phyloP scores from a whole-genome alignment of 495 filamentous ascomycete genomes.

The Cercophora newfieldiana region DNA sequence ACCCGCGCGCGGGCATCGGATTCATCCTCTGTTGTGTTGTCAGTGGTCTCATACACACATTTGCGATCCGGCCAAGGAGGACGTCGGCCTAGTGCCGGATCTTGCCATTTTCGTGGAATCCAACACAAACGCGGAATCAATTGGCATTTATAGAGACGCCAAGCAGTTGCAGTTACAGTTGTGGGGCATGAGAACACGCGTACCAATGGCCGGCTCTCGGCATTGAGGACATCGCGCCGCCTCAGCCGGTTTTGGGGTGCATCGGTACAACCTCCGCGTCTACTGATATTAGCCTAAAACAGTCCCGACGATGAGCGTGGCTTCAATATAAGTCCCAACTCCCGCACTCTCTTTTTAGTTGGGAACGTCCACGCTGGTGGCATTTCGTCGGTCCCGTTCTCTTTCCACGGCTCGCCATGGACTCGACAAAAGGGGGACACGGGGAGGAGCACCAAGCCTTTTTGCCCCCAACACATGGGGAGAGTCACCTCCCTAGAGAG shows the following conservation, averaged over 20 bases:
- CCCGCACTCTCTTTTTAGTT: not conserved
- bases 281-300: not conserved
- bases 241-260: not conserved
- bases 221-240: not conserved
- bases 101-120: not conserved
- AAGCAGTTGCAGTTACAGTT: not conserved
- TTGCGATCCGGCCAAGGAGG: not conserved
- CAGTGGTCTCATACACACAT: not conserved
- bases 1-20: not conserved
- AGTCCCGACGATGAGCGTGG: not conserved
- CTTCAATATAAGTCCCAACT: not conserved
- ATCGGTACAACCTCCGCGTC: not conserved
- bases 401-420: constrained; percentile 23
- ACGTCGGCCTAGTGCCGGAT: not conserved
- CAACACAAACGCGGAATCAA: not conserved
- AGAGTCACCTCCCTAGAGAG: not conserved
- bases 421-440: constrained; percentile 18
- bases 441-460: constrained; percentile 2
- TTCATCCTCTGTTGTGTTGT: not conserved
- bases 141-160: not conserved
- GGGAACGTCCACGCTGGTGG: not conserved
- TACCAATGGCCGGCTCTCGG: not conserved
- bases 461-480: not conserved
- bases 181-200: not conserved
- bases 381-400: not conserved